These are phyloP conservation scores for Neocucurbitaria cava DNA, from an alignment of 2,329 filamentous ascomycete species.

Conservation along the genomic window DNA sequence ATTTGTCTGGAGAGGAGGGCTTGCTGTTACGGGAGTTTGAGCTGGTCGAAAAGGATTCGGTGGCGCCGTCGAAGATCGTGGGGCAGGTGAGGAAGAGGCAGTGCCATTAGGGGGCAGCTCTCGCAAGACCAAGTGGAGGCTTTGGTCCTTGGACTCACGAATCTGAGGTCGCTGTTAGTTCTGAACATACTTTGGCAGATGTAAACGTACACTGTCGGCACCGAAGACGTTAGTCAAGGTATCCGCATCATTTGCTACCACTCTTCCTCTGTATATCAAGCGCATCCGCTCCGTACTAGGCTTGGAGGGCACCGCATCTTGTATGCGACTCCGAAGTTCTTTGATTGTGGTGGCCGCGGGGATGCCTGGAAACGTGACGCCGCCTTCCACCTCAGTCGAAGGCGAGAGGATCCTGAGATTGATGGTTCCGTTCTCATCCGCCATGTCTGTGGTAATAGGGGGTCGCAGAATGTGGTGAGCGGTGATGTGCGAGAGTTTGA, in stretches of 20 bases:
- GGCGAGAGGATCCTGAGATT: slow-evolving; percentile 51
- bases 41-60: slow-evolving; percentile 42
- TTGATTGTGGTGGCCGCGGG: slow-evolving; percentile 54
- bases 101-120: slow-evolving; percentile 31
- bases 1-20: slow-evolving; percentile 36
- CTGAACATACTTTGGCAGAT: neutral
- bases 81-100: slow-evolving; percentile 24
- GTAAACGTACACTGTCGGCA: slow-evolving; percentile 54
- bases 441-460: slow-evolving; percentile 27
- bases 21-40: slow-evolving; percentile 20
- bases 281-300: slow-evolving; percentile 56
- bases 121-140: slow-evolving; percentile 48
- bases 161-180: slow-evolving; percentile 37
- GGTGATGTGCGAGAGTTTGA: slow-evolving; percentile 6
- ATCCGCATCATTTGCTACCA: slow-evolving; percentile 57
- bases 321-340: slow-evolving; percentile 61
- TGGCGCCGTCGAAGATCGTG: slow-evolving; percentile 47
- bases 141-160: slow-evolving; percentile 45
- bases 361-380: slow-evolving; percentile 39
- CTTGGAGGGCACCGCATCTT: slow-evolving; percentile 53
- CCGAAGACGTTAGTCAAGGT: slow-evolving; percentile 60
- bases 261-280: slow-evolving; percentile 65
- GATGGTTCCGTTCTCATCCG: slow-evolving; percentile 28
- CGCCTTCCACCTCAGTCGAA: slow-evolving; percentile 46
- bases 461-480: neutral